Evolutionary conservation across 2,329 filamentous ascomycete genomes (phyloP), one percentile per base, ranked within the genome.

Genomic region (Canariomyces notabilis): DNA sequence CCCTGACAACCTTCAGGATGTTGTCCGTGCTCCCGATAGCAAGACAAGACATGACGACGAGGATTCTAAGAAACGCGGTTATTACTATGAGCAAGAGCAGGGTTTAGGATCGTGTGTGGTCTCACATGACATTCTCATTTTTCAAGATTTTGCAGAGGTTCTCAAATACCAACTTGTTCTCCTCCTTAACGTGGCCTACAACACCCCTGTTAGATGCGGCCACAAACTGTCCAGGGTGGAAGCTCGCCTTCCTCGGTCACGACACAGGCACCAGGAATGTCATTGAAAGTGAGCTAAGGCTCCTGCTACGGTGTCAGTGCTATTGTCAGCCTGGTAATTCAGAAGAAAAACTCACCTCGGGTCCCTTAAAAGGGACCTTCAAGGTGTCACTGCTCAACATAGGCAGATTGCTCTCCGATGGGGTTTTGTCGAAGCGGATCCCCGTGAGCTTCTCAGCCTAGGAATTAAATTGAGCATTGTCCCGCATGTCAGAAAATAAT

Each of bases 201-300:
- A 9, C 8, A 14, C 16, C 21, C 16, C 8, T 2, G n/a, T 15
- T 6, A 19, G 20, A 16, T 16, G n/a, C 16, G 26, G 20, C 19
- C 29, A 19, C 11, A 5, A 34, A n/a, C n/a, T n/a, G 29, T 9
- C n/a, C n/a, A 12, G 14, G n/a, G 18, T 3, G 11, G 22, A 26
- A 26, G 31, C 42, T 2, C 6, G 0, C 70, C 71, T 39, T 53
- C 49, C 0, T 57, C 68, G 5, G 66, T 54, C 1, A 59, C 58
- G 4, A 67, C 65, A 46, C 78, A 77, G n/a, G 77, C 72, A 0
- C 75, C 76, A 0, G 75, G 75, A 0, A 79, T 72, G 15, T 79
- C 75, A 5, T 77, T 77, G 6, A 79, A 64, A 0, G 74, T 79
- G 6, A 78, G 63, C 14, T 76, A 69, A 1, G 68, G 50, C 65